Base-by-base conservation (phyloP, 352 stramenopile species). In the Phytopythium chamaehyphon region DNA sequence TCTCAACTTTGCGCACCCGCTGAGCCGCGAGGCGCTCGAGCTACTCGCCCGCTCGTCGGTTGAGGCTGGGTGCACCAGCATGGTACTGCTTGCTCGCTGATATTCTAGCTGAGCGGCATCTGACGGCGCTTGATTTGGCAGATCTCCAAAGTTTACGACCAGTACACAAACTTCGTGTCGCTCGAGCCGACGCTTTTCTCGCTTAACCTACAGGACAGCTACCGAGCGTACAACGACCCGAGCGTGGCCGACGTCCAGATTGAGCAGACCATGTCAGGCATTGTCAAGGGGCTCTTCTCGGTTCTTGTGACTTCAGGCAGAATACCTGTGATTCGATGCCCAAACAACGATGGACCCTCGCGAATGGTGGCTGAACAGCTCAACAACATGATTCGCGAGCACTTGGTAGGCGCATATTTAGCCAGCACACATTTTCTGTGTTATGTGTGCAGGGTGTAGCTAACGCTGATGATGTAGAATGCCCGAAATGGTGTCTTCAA, bases 91-190 rank as follows among this genome's bases (percentile, higher is more conserved):
- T 36, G 15, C 16, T 11, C 11, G 6, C 42, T 28, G 31, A 15
- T 23, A 44, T 8, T 21, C 49, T 23, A 50, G 22, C 12, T 51
- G 43, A n/a, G n/a, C n/a, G 38, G 6, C 46, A 35, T 47, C 47
- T 44, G 5, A 16, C 46, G 45, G 14, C 46, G 43, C 31, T 16
- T 61, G n/a, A 28, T 23, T 4, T 2, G 18, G 14, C 28, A 83
- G 56, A 95, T 99, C 66, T 85, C 90, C 42, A 97, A 96, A 57
- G 83, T 99, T 9, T 98, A 91, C 60, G 97, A 99, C 70, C 90
- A 98, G 71, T 98, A 98, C 71, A 83, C 98, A 14, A 97, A 98
- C 71, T 99, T 98, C 64, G 90, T 98, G 10, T 97, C 94, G 33
- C 66, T 99, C 11, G 96, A 99, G 71, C 80, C 90, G 45, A 77